phyloP scores from a whole-genome alignment of 2,329 filamentous ascomycete species.

The Berkeleyomyces rouxiae region DNA sequence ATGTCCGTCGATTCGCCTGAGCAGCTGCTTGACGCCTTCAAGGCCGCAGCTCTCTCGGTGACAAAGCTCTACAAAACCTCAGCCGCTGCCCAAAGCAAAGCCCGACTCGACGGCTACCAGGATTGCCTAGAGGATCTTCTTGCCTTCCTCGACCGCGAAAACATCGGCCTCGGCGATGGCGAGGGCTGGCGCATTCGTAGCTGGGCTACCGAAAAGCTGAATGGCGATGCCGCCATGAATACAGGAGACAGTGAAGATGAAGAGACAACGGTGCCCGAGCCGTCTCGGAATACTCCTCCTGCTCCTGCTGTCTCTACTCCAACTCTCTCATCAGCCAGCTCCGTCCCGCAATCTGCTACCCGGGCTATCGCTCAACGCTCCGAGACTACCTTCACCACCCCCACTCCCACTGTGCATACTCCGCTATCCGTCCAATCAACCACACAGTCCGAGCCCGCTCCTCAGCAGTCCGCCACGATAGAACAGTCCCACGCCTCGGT shows the following conservation, averaged over 20 bases:
- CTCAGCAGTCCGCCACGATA: background rate
- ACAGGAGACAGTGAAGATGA: conserved; percentile 49
- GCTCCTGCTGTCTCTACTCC: conserved; percentile 15
- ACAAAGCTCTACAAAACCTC: conserved; percentile 95
- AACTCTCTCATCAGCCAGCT: conserved; percentile 13
- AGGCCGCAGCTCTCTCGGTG: conserved; percentile 78
- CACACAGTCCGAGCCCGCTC: conserved; percentile 7
- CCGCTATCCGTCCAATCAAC: background rate
- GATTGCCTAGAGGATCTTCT: conserved; percentile 84
- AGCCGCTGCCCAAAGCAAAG: conserved; percentile 56
- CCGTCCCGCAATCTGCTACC: conserved; percentile 17
- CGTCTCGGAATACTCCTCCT: background rate
- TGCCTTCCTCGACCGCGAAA: conserved; percentile 67
- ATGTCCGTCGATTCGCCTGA: conserved; percentile 30
- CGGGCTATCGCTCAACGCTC: conserved; percentile 17
- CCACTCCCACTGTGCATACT: background rate
- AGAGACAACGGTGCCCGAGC: conserved; percentile 35
- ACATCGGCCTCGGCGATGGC: conserved; percentile 61
- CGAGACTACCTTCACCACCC: background rate
- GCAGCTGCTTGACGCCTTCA: conserved; percentile 74
- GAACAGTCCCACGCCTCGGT: background rate
- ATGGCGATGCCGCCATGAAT: conserved; percentile 39
- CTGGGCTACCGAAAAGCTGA: conserved; percentile 54
- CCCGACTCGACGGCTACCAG: conserved; percentile 72
- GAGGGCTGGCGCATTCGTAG: conserved; percentile 49